A percentile compares a stretch with the other conserved stretches of the same genome.
These are phyloP conservation scores for Penicillium olsonii DNA, from an alignment of 2,329 filamentous ascomycete species.

Conservation along the genomic window DNA sequence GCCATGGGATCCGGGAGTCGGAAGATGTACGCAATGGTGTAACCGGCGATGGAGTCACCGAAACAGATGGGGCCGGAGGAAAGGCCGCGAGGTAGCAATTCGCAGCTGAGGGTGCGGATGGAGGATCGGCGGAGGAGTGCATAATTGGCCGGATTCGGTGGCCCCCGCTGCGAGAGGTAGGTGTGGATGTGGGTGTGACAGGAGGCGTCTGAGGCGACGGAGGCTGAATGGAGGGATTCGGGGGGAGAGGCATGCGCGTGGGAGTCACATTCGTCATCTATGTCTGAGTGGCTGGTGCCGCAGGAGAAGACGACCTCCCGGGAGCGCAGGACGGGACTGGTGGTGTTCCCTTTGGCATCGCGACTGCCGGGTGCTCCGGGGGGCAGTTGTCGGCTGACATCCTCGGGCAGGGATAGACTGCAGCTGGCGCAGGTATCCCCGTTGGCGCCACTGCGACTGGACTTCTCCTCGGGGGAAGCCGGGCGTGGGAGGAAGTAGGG, in stretches of 20 bases:
- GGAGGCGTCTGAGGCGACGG: conserved; percentile 47
- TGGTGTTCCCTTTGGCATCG: conserved; percentile 52
- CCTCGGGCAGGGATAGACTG: conserved; percentile 56
- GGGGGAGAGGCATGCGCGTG: conserved; percentile 40
- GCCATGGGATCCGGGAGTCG: conserved; percentile 60
- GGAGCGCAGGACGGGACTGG: conserved; percentile 58
- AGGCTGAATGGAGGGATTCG: conserved; percentile 42
- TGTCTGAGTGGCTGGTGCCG: conserved; percentile 40
- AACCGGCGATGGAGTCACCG: conserved; percentile 57
- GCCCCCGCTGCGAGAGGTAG: conserved; percentile 60
- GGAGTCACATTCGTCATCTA: conserved; percentile 38
- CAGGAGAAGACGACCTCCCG: conserved; percentile 56
- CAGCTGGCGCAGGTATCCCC: conserved; percentile 60
- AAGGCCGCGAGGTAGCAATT: conserved; percentile 57
- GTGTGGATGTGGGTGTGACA: conserved; percentile 59
- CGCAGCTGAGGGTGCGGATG: conserved; percentile 60
- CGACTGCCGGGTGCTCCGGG: conserved; percentile 53
- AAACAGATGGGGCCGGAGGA: conserved; percentile 61
- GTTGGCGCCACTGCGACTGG: conserved; percentile 47
- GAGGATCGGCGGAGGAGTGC: conserved; percentile 58
- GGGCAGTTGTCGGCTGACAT: conserved; percentile 56
- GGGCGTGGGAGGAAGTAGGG: conserved; percentile 52
- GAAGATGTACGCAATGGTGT: conserved; percentile 62
- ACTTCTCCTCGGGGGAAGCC: conserved; percentile 45
- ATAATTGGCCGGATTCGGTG: conserved; percentile 55